A percentile compares a stretch with the other conserved stretches of the same genome.
phyloP scores from a whole-genome alignment of 805 yeast species.

The Myxozyma sirexii region DNA sequence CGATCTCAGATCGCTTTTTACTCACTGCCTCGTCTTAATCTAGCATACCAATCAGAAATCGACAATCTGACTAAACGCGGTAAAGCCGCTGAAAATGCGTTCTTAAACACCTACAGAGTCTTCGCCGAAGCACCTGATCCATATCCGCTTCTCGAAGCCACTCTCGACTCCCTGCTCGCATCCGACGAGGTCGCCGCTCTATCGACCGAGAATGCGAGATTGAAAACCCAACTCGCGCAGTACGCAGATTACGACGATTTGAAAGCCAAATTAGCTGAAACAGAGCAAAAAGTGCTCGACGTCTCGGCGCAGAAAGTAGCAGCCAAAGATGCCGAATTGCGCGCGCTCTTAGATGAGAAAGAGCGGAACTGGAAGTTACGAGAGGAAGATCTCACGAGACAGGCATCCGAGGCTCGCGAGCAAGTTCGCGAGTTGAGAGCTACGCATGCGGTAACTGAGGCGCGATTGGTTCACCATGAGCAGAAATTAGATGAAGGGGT shows the following conservation, averaged over 20 bases:
- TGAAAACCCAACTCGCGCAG: constrained; percentile 58
- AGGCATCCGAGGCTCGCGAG: constrained; percentile 54
- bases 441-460: constrained; percentile 63
- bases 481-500: constrained; percentile 32
- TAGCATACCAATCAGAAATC: constrained; percentile 80
- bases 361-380: constrained; percentile 67
- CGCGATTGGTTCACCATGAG: constrained; percentile 47
- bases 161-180: constrained; percentile 63
- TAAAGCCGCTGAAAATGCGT: constrained; percentile 69
- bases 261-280: constrained; percentile 60
- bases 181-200: constrained; percentile 56
- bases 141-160: constrained; percentile 70
- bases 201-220: constrained; percentile 51
- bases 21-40: neutral
- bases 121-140: constrained; percentile 95
- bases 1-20: neutral
- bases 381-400: constrained; percentile 56
- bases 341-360: constrained; percentile 70
- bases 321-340: constrained; percentile 75
- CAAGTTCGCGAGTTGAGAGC: constrained; percentile 68
- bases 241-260: constrained; percentile 79
- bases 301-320: constrained; percentile 55
- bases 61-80: constrained; percentile 79
- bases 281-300: constrained; percentile 64
- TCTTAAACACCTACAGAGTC: constrained; percentile 72